Evolutionary conservation across 23 red algal species (phyloP), one percentile per base, ranked within the genome.

Genomic region (Gracilariopsis chorda): DNA sequence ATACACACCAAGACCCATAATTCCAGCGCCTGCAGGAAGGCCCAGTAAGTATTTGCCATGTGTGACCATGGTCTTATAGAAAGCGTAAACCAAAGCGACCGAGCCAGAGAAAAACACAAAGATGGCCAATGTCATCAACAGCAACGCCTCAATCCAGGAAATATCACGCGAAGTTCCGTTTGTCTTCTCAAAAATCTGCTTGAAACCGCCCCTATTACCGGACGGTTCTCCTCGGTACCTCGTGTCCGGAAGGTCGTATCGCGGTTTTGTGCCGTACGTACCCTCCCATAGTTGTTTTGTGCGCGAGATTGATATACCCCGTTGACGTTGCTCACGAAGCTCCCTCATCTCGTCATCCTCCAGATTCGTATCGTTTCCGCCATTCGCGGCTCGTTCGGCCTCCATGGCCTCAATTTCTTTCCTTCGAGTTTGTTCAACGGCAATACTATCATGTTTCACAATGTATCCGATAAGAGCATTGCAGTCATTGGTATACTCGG

Each of bases 241-340:
- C 48, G 91, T 94, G 45, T 80, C 81, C 19, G 81, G 81, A 64
- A 94, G 67, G 56, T 94, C 91, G 51, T 94, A 94, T 16, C 71
- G 52, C 14, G 91, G 82, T 30, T 85, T 86, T 30, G 51, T 24
- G 28, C 91, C 91, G 58, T 94, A 94, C 2, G 51, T 48, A 12
- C 33, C 39, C 56, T 94, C 81, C 91, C 91, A 94, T 8, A 76
- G 48, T 1, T 24, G 37, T 72, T 86, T 85, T 65, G 91, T 94
- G 21, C 49, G 42, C 10, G 37, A 34, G 9, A 94, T 51, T 2
- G 78, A 34, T 37, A 94, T 68, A 10, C 91, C 91, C 16, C 91
- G 42, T n/a, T 68, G 40, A 9, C 82, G 63, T 14, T 76, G 65
- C 60, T 94, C 82, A 43, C 58, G 80, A 40, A 86, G 52, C 36